phyloP scores from a whole-genome alignment of 441 rosid genomes.

The Erodium texanum region DNA sequence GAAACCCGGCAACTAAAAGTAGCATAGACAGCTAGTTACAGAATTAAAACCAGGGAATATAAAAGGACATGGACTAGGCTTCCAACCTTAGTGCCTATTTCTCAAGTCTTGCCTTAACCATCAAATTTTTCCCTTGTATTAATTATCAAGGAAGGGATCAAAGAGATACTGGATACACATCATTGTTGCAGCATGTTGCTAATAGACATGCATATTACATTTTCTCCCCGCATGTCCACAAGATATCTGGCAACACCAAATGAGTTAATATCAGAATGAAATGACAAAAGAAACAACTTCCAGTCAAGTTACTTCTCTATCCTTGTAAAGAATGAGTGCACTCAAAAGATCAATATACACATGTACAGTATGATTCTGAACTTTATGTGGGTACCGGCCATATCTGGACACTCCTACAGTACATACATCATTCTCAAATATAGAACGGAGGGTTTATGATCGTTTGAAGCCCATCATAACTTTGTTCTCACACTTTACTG shows the following conservation, averaged over 20 bases:
- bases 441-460: not conserved
- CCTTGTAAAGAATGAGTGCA: not conserved
- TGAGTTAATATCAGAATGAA: not conserved
- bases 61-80: not conserved
- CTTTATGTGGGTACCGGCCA: not conserved
- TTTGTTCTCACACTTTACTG: not conserved
- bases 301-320: not conserved
- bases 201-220: not conserved
- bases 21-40: not conserved
- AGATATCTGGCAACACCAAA: slow-evolving; percentile 3
- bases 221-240: slow-evolving; percentile 5
- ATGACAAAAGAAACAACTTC: not conserved
- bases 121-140: not conserved
- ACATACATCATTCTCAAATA: too few relatives aligned
- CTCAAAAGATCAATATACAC: not conserved
- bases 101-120: not conserved
- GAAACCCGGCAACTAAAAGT: not conserved
- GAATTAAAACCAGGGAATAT: not conserved
- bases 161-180: not conserved
- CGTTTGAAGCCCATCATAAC: not conserved
- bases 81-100: not conserved
- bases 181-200: not conserved
- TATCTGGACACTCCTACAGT: not conserved
- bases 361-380: not conserved
- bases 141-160: slow-evolving; percentile 1